phyloP scores from a whole-genome alignment of 306 rosid genomes.

The Casuarina glauca region DNA sequence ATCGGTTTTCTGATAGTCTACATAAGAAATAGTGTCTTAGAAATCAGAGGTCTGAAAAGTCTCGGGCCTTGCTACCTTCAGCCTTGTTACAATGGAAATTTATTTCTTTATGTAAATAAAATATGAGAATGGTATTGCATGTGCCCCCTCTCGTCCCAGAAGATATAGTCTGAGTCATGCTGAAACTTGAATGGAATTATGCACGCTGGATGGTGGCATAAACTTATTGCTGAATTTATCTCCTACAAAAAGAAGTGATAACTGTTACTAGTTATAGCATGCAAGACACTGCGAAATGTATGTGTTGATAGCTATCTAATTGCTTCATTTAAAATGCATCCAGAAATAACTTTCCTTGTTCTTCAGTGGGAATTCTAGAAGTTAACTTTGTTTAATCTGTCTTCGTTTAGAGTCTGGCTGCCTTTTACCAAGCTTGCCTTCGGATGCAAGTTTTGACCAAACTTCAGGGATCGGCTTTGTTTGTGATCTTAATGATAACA shows the following conservation, averaged over 20 bases:
- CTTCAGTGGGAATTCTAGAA: constrained; percentile 5
- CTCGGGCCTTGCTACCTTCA: constrained; percentile 2
- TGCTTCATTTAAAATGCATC: constrained; percentile 1
- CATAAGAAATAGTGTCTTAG: not conserved
- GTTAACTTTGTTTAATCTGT: constrained; percentile 21
- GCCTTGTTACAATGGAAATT: not conserved
- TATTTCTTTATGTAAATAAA: not conserved
- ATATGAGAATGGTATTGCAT: not conserved
- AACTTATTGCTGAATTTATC: constrained; percentile 4
- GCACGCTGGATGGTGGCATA: not conserved
- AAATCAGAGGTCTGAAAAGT: not conserved
- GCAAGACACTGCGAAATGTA: not conserved
- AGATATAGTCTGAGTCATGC: constrained; percentile 2
- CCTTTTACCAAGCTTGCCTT: constrained; percentile 68
- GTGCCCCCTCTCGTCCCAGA: not conserved
- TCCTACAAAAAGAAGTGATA: not conserved
- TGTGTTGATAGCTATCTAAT: not conserved
- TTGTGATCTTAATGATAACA: constrained; percentile 73
- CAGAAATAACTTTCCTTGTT: constrained; percentile 8
- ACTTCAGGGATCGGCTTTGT: constrained; percentile 61
- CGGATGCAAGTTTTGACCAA: constrained; percentile 51
- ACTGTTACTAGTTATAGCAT: not conserved
- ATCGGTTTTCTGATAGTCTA: constrained; percentile 8
- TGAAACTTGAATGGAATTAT: constrained; percentile 1
- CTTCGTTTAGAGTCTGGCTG: constrained; percentile 56